Percentiles rank a stretch among this genome's conserved stretches.
phyloP scores from a whole-genome alignment of 108 stramenopile genomes.

The Cyclotella cryptica region DNA sequence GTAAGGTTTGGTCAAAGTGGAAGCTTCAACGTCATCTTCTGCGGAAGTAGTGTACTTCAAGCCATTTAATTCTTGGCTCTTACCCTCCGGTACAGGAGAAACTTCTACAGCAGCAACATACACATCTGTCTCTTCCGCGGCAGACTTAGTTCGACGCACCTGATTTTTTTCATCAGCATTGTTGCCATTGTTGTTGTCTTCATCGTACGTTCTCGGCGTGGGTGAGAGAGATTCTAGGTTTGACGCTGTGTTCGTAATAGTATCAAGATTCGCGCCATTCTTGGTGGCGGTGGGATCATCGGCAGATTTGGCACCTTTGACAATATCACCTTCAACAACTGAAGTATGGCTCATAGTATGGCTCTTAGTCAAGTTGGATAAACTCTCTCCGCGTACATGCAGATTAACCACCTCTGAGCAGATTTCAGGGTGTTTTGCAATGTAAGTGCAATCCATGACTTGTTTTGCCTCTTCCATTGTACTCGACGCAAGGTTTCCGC shows the following conservation, averaged over 20 bases:
- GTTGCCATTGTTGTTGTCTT: no score
- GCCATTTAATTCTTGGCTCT: no score
- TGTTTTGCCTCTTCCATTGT: background rate
- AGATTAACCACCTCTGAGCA: conserved; percentile 3
- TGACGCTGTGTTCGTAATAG: no score
- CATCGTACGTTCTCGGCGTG: no score
- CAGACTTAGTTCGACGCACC: no score
- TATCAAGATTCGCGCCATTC: no score
- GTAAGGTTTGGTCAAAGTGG: background rate
- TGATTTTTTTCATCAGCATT: no score
- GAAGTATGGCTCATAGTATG: background rate
- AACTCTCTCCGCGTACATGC: background rate
- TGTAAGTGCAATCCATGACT: background rate
- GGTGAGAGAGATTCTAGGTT: no score
- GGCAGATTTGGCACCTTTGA: background rate
- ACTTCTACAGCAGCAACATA: background rate
- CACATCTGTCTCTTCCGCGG: no score
- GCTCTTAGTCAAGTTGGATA: background rate
- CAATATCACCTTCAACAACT: background rate
- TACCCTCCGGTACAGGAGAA: background rate
- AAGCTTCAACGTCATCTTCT: background rate
- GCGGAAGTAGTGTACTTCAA: background rate
- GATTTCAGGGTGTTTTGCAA: conserved; percentile 11
- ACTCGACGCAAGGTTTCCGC: background rate
- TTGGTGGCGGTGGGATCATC: no score